Conservation (phyloP, 768 basidiomycete species). For the Postia placenta region DNA sequence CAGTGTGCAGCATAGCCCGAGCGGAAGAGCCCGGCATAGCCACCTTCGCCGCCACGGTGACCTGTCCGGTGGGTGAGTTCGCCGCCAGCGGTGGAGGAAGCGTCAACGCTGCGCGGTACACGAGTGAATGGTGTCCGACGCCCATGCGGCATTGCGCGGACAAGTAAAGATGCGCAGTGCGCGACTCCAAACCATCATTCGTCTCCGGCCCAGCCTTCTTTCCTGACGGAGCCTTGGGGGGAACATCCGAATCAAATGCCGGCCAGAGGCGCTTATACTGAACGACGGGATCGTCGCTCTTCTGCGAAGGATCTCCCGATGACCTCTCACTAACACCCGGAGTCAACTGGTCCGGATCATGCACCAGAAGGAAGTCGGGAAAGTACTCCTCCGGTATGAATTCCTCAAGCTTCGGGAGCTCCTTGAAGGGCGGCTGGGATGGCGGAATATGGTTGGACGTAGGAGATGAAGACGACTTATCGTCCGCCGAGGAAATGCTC, state of each 20-base stretch:
- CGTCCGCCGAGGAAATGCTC: neutral
- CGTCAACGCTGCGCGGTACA: slow-evolving; percentile 46
- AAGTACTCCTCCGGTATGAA: slow-evolving; percentile 19
- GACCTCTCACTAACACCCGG: neutral
- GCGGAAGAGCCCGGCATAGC: slow-evolving; percentile 5
- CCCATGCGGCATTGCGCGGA: slow-evolving; percentile 24
- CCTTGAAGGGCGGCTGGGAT: neutral
- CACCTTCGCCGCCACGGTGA: slow-evolving; percentile 25
- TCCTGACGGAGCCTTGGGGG: neutral
- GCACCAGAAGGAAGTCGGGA: slow-evolving; percentile 22
- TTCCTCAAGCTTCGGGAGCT: slow-evolving; percentile 23
- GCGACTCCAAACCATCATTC: neutral
- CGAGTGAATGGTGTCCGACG: slow-evolving; percentile 45
- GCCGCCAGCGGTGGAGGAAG: slow-evolving; percentile 31
- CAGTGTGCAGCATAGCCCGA: slow-evolving; percentile 22
- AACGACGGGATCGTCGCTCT: neutral
- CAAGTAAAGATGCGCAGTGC: neutral
- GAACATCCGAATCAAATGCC: neutral
- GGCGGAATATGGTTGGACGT: neutral
- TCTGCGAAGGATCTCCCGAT: neutral
- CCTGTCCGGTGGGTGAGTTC: slow-evolving; percentile 17
- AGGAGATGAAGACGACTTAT: too few species aligned
- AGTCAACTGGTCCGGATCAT: slow-evolving; percentile 7
- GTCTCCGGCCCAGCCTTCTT: neutral
- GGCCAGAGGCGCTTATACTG: neutral